Conservation (phyloP, 768 basidiomycete species). For the Rhodotorula paludigena region DNA sequence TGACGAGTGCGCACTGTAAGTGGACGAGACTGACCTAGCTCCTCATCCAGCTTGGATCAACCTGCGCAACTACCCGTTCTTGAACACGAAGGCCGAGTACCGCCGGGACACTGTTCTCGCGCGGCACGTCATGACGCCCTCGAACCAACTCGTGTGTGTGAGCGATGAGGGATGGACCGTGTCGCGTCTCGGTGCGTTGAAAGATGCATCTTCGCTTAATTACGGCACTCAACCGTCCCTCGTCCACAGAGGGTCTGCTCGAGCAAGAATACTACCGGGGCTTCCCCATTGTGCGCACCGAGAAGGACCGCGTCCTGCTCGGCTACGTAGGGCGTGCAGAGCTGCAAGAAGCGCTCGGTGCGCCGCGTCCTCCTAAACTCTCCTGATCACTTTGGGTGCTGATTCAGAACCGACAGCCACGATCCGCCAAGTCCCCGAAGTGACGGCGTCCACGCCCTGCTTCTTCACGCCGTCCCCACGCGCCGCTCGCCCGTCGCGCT, state of each 20-base stretch:
- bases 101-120: constrained; percentile 36
- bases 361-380: neutral
- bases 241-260: constrained; percentile 14
- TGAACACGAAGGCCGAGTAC: constrained; percentile 41
- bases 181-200: constrained; percentile 47
- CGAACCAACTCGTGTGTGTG: constrained; percentile 61
- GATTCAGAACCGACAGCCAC: constrained; percentile 6
- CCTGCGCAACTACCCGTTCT: constrained; percentile 40
- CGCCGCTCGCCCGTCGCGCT: no score
- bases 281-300: constrained; percentile 33
- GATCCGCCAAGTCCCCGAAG: neutral
- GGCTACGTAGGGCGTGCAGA: constrained; percentile 90
- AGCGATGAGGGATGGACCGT: constrained; percentile 76
- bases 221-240: constrained; percentile 72
- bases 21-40: neutral
- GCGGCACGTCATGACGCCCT: constrained; percentile 37
- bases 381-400: neutral
- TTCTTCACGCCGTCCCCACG: neutral
- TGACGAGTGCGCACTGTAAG: no score
- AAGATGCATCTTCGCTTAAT: no score
- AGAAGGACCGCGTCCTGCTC: constrained; percentile 54
- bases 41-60: constrained; percentile 39
- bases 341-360: constrained; percentile 74
- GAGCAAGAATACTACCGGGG: constrained; percentile 34
- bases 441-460: constrained; percentile 5